Conservation (phyloP, 2,329 filamentous ascomycete genomes). For the Diaporthe sp. region DNA sequence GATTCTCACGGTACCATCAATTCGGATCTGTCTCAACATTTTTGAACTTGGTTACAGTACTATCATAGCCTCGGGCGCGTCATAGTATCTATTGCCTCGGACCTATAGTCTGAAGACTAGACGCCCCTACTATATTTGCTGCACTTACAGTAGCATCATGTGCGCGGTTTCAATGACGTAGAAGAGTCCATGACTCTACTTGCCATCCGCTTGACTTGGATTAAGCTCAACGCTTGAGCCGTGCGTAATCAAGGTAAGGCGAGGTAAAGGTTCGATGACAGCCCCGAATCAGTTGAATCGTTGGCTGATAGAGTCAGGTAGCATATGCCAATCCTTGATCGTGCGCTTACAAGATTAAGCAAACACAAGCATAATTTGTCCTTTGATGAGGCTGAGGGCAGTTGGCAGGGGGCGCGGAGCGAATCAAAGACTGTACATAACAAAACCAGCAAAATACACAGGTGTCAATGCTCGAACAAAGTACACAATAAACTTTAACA, state of each 20-base stretch:
- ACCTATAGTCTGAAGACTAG: neutral
- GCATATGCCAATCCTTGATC: too few species aligned
- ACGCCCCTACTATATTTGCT: neutral
- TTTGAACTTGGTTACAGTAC: too few species aligned
- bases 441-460: neutral
- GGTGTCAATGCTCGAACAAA: neutral
- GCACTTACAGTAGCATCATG: neutral
- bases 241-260: neutral
- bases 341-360: neutral
- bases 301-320: neutral
- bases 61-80: neutral
- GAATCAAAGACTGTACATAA: too few species aligned
- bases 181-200: constrained; percentile 10
- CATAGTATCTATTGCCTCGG: neutral
- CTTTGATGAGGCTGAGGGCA: neutral
- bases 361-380: neutral
- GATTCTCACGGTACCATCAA: neutral
- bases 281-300: neutral
- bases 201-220: neutral
- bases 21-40: too few species aligned
- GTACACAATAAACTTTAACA: neutral
- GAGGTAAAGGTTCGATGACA: neutral
- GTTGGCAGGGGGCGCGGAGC: neutral
- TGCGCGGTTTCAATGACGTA: constrained; percentile 4
- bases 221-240: constrained; percentile 12